Base-by-base conservation (phyloP, 805 yeast species). In the Candida tibetensis region DNA sequence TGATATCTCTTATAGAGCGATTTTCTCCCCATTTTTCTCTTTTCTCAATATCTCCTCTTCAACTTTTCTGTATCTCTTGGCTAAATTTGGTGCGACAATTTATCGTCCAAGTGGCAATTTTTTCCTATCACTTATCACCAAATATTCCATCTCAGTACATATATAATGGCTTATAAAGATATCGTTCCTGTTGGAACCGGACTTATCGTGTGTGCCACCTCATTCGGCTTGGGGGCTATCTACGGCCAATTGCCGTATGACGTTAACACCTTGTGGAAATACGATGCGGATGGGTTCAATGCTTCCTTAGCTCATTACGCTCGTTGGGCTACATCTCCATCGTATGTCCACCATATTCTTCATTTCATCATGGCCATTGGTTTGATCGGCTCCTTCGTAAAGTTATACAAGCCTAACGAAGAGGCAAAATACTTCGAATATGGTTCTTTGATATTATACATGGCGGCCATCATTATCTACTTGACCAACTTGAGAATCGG, bases 351-450 rank as follows among this genome's bases (percentile, higher is more conserved):
- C 49, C 76, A 80, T 50, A 73, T 75, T 15, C 68, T 88, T 51
- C 95, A 86, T 50, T 63, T 55, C 22, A 77, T 85, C 36, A 59
- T 80, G 30, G 71, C 56, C 1, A 35, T 89, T 19, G 97, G 95
- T 3, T 70, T 88, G 39, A 30, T 77, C 33, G 96, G 96, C 4
- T 69, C 81, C 40, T 69, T 82, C 47, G 74, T 85, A 57, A 88
- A 88, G 69, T 73, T 91, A 40, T 88, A 82, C 69, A 84, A 83
- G 64, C 97, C 98, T n/a, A 58, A 76, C 32, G 91, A 84, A 36
- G 95, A 91, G 34, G 74, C 85, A 52, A 82, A 84, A 60, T 76
- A 82, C 58, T 91, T 93, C 57, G 99, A 91, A 62, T 95, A 95
- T 51, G 95, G 90, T 30, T 71, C 95, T 8, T 69, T 90, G 49